Conservation (phyloP, 2,329 filamentous ascomycete genomes). For the Nemania sp. region DNA sequence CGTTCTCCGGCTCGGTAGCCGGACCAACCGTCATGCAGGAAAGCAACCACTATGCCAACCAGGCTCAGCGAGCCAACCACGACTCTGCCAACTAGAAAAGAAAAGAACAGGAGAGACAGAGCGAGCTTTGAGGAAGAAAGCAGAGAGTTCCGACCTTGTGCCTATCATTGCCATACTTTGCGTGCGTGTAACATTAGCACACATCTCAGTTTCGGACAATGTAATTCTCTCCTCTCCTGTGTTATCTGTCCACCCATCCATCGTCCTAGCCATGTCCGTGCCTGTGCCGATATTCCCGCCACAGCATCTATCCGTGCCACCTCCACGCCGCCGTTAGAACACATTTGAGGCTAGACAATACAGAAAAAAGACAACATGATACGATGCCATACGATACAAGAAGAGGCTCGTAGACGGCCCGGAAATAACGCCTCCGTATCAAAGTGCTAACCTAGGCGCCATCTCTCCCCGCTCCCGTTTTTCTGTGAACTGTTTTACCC, state of each 20-base stretch:
- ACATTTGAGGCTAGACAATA: neutral
- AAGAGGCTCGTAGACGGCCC: too few species aligned
- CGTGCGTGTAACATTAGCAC: neutral
- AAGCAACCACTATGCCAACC: too few species aligned
- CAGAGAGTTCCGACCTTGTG: neutral
- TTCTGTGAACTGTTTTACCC: neutral
- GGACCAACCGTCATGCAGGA: conserved; percentile 22
- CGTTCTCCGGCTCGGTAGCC: conserved; percentile 14
- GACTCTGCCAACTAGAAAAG: conserved; percentile 2
- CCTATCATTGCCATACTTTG: conserved; percentile 2
- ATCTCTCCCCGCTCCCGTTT: neutral
- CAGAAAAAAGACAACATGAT: neutral
- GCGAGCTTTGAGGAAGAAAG: neutral
- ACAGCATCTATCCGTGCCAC: neutral
- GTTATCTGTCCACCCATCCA: neutral
- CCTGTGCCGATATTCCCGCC: neutral
- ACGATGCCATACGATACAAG: neutral
- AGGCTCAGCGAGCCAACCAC: conserved; percentile 8
- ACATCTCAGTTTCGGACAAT: neutral
- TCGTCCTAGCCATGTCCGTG: neutral
- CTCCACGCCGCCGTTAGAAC: neutral
- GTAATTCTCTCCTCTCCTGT: neutral
- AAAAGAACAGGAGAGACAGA: too few species aligned
- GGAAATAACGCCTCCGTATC: too few species aligned
- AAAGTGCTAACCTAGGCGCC: too few species aligned